These are phyloP conservation scores for Neurospora crassa DNA, from an alignment of 2,329 filamentous ascomycete species.

Conservation along the genomic window DNA sequence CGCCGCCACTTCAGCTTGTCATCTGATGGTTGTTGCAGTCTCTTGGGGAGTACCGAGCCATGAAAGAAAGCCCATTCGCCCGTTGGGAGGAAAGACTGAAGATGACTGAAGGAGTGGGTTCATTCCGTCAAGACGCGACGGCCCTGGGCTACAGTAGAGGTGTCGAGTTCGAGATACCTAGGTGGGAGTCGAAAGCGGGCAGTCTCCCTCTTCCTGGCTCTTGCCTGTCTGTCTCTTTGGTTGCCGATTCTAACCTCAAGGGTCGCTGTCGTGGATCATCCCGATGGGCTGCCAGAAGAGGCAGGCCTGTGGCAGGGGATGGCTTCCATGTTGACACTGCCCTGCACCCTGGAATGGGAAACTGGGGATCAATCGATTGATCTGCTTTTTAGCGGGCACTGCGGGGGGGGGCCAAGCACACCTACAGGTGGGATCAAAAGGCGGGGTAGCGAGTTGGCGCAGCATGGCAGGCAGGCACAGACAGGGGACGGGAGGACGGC, in stretches of 20 bases:
- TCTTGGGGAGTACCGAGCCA: background rate
- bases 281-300: background rate
- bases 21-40: background rate
- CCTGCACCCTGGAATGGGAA: background rate
- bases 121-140: background rate
- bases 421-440: background rate
- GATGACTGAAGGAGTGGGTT: background rate
- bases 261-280: background rate
- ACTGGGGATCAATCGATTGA: background rate
- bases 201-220: background rate
- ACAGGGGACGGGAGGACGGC: background rate
- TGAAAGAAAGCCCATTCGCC: background rate
- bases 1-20: background rate
- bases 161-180: background rate
- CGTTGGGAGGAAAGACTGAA: background rate
- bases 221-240: background rate
- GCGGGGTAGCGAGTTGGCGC: background rate
- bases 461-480: background rate
- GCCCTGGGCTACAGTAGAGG: background rate
- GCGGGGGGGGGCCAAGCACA: background rate
- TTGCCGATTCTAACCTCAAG: background rate
- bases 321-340: background rate
- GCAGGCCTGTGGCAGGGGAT: background rate
- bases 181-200: background rate
- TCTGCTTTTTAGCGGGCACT: background rate